Conservation (phyloP, 495 filamentous ascomycete genomes). For the Penicillium cosmopolitanum region DNA sequence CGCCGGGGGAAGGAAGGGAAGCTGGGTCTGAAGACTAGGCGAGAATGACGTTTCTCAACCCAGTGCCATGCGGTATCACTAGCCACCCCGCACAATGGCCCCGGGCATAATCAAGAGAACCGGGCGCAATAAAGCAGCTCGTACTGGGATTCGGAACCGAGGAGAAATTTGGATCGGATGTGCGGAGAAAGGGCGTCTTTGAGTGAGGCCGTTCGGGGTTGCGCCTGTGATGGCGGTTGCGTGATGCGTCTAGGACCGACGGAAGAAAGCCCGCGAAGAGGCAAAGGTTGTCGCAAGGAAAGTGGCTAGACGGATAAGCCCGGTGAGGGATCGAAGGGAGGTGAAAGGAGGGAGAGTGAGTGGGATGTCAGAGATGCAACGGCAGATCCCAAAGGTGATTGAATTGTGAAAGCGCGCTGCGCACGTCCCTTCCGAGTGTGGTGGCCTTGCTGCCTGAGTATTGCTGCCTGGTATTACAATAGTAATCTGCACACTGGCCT, state of each 20-base stretch:
- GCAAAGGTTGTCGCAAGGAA: background rate
- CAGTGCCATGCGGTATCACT: conserved; percentile 38
- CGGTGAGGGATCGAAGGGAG: background rate
- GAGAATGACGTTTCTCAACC: conserved; percentile 23
- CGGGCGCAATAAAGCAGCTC: conserved; percentile 8
- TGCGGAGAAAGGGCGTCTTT: background rate
- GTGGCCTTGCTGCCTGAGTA: conserved; percentile 25
- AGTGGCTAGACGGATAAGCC: background rate
- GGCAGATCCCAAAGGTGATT: conserved; percentile 1
- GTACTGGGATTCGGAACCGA: conserved; percentile 4
- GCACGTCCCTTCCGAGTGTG: conserved; percentile 24
- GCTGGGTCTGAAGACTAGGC: conserved; percentile 22
- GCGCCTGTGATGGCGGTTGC: background rate
- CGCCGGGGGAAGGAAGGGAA: conserved; percentile 36
- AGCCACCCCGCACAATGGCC: conserved; percentile 22
- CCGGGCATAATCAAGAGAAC: conserved; percentile 33
- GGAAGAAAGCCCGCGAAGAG: background rate
- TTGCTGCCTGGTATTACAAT: conserved; percentile 9
- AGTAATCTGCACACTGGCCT: no score
- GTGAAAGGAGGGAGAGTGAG: background rate
- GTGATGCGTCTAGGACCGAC: background rate
- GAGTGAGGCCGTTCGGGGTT: conserved; percentile 1
- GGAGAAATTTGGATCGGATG: background rate
- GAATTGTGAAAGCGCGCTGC: conserved; percentile 35
- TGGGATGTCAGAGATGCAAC: conserved; percentile 1